phyloP scores from a whole-genome alignment of 208 protist species.

The Leishmania gerbilli region DNA sequence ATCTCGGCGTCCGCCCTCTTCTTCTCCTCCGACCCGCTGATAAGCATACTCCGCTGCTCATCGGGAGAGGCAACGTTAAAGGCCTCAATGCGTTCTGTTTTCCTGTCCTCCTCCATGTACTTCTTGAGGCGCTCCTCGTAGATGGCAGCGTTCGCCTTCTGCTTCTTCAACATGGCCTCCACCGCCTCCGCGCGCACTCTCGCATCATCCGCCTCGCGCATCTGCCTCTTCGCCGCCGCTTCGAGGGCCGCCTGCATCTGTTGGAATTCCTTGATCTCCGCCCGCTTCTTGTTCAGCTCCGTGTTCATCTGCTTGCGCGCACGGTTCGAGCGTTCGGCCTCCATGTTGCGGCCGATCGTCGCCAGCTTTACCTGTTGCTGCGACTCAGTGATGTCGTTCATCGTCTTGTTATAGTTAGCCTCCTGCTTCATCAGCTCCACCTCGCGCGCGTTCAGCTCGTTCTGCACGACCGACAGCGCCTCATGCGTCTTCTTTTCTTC shows the following conservation, averaged over 20 bases:
- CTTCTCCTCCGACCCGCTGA: slow-evolving; percentile 29
- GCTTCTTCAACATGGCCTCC: slow-evolving; percentile 44
- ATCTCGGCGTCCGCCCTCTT: slow-evolving; percentile 27
- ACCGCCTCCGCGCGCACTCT: slow-evolving; percentile 43
- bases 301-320: slow-evolving; percentile 35
- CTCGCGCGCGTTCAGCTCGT: slow-evolving; percentile 83
- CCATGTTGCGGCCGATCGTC: slow-evolving; percentile 52
- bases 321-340: slow-evolving; percentile 43
- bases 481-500: slow-evolving; percentile 60
- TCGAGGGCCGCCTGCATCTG: slow-evolving; percentile 30
- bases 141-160: slow-evolving; percentile 33
- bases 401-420: slow-evolving; percentile 55
- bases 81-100: slow-evolving; percentile 45
- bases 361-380: slow-evolving; percentile 48
- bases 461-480: slow-evolving; percentile 74
- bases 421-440: slow-evolving; percentile 89
- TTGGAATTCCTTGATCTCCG: slow-evolving; percentile 39
- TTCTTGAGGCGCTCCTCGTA: slow-evolving; percentile 35
- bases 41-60: slow-evolving; percentile 45
- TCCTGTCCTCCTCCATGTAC: slow-evolving; percentile 39
- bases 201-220: slow-evolving; percentile 45
- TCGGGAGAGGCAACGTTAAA: slow-evolving; percentile 64
- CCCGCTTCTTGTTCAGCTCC: slow-evolving; percentile 42
- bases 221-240: slow-evolving; percentile 21
- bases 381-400: slow-evolving; percentile 34